Conservation (phyloP, 495 filamentous ascomycete genomes). For the Corynascus novoguineensis region DNA sequence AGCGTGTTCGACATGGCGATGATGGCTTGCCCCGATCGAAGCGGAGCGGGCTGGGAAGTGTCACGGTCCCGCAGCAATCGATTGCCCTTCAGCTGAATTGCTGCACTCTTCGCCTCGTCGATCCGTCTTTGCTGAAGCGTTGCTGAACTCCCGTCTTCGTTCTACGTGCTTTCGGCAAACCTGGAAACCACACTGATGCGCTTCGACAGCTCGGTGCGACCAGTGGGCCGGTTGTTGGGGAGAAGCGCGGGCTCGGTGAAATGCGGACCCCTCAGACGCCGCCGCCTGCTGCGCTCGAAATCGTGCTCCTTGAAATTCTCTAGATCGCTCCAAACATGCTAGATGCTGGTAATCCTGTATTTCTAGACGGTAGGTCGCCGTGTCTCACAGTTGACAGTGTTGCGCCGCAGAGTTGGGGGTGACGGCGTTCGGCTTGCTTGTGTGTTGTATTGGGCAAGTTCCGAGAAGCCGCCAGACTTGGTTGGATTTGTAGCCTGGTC, state of each 20-base stretch:
- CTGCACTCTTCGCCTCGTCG: not conserved
- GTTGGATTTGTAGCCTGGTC: conserved; percentile 21
- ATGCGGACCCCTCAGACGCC: conserved; percentile 11
- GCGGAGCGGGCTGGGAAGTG: conserved; percentile 1
- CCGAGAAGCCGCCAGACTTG: conserved; percentile 11
- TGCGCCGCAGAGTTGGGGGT: conserved; percentile 24
- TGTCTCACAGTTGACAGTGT: conserved; percentile 22
- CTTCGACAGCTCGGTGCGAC: conserved; percentile 1
- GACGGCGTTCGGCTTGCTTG: conserved; percentile 21
- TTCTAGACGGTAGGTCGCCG: conserved; percentile 23
- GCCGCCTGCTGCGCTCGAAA: conserved; percentile 8
- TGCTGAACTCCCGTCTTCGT: not conserved
- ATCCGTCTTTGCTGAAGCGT: not conserved
- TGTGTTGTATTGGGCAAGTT: conserved; percentile 34
- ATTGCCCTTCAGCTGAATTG: not conserved
- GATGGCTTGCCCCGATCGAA: conserved; percentile 11
- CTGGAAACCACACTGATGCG: not conserved
- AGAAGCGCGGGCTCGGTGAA: conserved; percentile 5
- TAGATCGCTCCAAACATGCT: conserved; percentile 11
- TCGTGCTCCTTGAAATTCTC: conserved; percentile 6
- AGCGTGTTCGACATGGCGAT: conserved; percentile 50
- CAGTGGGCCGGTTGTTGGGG: not conserved
- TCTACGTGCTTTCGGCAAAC: not conserved
- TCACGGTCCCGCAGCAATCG: conserved; percentile 1
- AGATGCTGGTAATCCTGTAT: conserved; percentile 21